Base-by-base conservation (phyloP, 2,329 filamentous ascomycete species). In the Neophaeococcomyces mojaviensis region DNA sequence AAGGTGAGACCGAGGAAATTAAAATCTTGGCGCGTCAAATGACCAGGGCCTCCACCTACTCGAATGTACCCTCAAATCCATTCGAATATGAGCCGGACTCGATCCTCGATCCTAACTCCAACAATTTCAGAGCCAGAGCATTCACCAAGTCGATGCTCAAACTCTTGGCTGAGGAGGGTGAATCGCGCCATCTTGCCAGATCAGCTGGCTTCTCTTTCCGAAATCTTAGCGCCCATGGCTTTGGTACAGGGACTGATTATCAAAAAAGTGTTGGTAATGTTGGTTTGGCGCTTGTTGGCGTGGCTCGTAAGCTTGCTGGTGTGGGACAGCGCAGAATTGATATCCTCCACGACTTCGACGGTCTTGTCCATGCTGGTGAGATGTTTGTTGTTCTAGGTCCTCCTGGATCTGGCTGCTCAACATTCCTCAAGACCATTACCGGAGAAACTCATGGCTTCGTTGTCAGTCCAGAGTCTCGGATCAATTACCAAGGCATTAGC, bases 401-500 rank as follows among this genome's bases (percentile, higher is more conserved):
- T 41, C 70, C 70, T 6, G 70, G 70, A 46, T 68, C 64, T 7
- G 66, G 66, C 39, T 94, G 87, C 65, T 86, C 83, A 32, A 92
- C 87, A 1, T 79, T 92, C 51, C 71, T 94, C 48, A 92, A 92
- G 71, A 86, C 86, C 0, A 76, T 92, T 54, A 78, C 84, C 9
- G 86, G 87, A 51, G 86, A 92, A 65, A 84, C 83, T 20, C 82
- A 88, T 55, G 87, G 87, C 35, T 81, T 90, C 58, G 77, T 76
- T 50, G 71, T 90, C 18, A 82, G 86, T 39, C 65, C 81, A 2
- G 65, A 70, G 5, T 82, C 84, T 0, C 78, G 83, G 45, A 78
- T 92, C 61, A 89, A 92, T 67, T 92, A 92, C 60, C 84, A 89
- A 74, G 78, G 82, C 54, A 74, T 87, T 56, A 69, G 75, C n/a